Conservation (phyloP, 805 yeast species). For the Myxozyma mucilagina region DNA sequence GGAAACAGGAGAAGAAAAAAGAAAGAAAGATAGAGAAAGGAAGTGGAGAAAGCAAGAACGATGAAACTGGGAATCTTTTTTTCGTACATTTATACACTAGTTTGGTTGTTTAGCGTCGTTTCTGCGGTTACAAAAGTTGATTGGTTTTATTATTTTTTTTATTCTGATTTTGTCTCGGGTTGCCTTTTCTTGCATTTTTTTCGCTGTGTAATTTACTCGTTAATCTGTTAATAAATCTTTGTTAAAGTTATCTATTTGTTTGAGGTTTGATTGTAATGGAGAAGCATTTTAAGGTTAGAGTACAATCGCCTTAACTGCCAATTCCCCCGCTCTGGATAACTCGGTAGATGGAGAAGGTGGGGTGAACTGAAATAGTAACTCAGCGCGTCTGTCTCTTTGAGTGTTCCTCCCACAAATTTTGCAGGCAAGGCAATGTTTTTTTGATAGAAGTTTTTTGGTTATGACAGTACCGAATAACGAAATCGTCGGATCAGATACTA, state of each 20-base stretch:
- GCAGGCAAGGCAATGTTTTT: not conserved
- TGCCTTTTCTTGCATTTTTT: conserved; percentile 3
- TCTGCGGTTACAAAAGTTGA: conserved; percentile 1
- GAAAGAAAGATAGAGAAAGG: not conserved
- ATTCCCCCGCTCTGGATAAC: not conserved
- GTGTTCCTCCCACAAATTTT: not conserved
- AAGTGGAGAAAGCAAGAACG: not conserved
- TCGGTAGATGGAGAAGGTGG: not conserved
- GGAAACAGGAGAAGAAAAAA: not conserved
- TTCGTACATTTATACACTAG: not conserved
- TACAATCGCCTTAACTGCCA: not conserved
- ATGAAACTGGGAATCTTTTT: not conserved
- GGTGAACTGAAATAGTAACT: not conserved
- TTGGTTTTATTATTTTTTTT: not conserved
- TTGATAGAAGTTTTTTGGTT: not conserved
- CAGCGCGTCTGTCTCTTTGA: not conserved
- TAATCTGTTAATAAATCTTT: not conserved
- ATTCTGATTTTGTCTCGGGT: not conserved
- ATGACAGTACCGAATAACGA: not conserved
- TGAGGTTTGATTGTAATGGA: too few species aligned
- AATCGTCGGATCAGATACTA: not conserved
- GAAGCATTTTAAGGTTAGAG: not conserved
- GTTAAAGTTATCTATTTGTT: not conserved
- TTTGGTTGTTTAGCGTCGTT: not conserved
- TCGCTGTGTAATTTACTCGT: not conserved